Percentiles rank a stretch among this genome's conserved stretches.
Evolutionary conservation across 2,329 filamentous ascomycete species (phyloP).

Genomic region (Ascochyta lentis): DNA sequence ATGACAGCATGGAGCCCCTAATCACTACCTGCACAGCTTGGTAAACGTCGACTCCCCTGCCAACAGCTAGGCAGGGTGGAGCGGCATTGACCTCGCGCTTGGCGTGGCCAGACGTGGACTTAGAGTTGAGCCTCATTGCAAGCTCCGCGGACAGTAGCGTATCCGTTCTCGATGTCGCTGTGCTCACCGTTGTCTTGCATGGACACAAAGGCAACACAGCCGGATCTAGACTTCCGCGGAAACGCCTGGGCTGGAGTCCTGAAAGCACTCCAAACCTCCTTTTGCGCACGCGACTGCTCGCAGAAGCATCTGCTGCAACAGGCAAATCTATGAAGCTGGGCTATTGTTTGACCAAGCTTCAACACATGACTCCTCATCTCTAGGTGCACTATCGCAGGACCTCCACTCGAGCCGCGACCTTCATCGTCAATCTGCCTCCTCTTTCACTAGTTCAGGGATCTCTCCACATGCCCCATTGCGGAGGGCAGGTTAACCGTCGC

Average conservation of each 20-base stretch:
- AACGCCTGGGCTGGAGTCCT: background rate
- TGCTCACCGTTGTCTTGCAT: slow-evolving; percentile 4
- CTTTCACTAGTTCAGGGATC: slow-evolving; percentile 10
- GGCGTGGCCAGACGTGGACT: slow-evolving; percentile 9
- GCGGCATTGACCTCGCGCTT: slow-evolving; percentile 1
- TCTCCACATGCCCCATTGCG: slow-evolving; percentile 17
- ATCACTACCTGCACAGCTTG: slow-evolving; percentile 7
- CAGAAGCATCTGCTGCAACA: slow-evolving; percentile 2
- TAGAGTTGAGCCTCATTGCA: slow-evolving; percentile 9
- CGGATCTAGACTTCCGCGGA: slow-evolving; percentile 14
- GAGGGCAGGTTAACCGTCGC: slow-evolving; percentile 17
- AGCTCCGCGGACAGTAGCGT: slow-evolving; percentile 9
- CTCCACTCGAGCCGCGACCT: slow-evolving; percentile 5
- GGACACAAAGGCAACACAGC: slow-evolving; percentile 1
- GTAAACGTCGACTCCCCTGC: background rate
- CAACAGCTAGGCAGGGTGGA: slow-evolving; percentile 6
- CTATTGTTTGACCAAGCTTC: slow-evolving; percentile 9
- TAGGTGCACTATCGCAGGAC: background rate
- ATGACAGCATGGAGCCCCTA: slow-evolving; percentile 6
- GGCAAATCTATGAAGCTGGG: background rate
- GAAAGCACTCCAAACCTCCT: slow-evolving; percentile 7
- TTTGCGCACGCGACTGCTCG: background rate
- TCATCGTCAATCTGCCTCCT: slow-evolving; percentile 6
- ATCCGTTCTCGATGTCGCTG: slow-evolving; percentile 2
- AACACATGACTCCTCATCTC: slow-evolving; percentile 3